Conservation (phyloP, 148 eudicot genomes). For the Amaranthus hypochondriacus region DNA sequence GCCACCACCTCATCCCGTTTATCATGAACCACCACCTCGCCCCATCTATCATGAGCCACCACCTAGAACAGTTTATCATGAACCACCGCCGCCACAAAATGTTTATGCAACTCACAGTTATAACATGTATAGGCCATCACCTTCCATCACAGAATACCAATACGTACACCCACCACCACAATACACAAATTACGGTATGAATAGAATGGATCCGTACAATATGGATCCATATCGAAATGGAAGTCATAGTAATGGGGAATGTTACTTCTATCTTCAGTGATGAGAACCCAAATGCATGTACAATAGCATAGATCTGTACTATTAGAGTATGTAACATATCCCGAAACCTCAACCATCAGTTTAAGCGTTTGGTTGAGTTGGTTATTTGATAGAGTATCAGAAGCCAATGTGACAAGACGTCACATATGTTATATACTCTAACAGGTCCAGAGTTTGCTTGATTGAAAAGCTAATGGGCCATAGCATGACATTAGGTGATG, state of each 20-base stretch:
- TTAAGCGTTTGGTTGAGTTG: too few species aligned
- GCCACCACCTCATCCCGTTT: conserved; percentile 11
- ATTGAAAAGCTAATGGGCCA: conserved; percentile 26
- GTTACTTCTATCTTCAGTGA: conserved; percentile 76
- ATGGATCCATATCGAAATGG: conserved; percentile 30
- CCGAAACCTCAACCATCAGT: too few species aligned
- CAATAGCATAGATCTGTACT: conserved; percentile 35
- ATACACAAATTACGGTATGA: conserved; percentile 30
- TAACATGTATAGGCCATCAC: conserved; percentile 55
- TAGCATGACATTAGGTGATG: conserved; percentile 19
- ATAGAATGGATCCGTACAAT: conserved; percentile 23
- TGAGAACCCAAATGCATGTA: conserved; percentile 96
- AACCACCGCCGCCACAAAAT: conserved; percentile 32
- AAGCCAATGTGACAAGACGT: too few species aligned
- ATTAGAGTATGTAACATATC: too few species aligned
- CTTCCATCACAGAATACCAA: conserved; percentile 50
- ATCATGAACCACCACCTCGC: conserved; percentile 20
- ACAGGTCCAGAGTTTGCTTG: conserved; percentile 15
- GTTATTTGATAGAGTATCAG: too few species aligned
- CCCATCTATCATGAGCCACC: conserved; percentile 19
- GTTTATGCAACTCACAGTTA: conserved; percentile 53
- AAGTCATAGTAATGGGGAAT: conserved; percentile 46
- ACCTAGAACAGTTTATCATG: conserved; percentile 14
- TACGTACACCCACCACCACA: conserved; percentile 42
- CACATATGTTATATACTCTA: not conserved